These are phyloP conservation scores for Daldinia bambusicola DNA, from an alignment of 495 filamentous ascomycete genomes.

Conservation along the genomic window DNA sequence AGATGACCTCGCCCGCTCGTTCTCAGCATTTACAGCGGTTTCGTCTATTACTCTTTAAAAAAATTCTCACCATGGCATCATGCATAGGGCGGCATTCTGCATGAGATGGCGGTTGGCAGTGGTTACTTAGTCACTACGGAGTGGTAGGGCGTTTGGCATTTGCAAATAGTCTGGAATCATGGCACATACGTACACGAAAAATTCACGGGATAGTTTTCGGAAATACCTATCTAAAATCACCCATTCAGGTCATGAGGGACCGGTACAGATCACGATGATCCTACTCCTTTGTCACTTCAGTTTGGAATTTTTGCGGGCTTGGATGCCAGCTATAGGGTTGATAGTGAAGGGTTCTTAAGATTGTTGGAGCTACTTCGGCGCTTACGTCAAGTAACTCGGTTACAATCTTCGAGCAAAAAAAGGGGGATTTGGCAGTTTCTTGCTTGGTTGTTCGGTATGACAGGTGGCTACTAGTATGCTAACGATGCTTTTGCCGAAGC, in stretches of 20 bases:
- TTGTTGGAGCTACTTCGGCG: conserved; percentile 4
- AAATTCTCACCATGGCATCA: conserved; percentile 46
- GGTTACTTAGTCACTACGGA: conserved; percentile 40
- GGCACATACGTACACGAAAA: conserved; percentile 48
- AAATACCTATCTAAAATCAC: conserved; percentile 29
- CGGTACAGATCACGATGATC: conserved; percentile 25
- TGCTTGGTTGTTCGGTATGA: conserved; percentile 6
- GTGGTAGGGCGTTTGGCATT: conserved; percentile 47
- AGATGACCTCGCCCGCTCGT: conserved; percentile 22
- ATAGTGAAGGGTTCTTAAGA: conserved; percentile 9
- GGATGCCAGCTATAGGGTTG: conserved; percentile 21
- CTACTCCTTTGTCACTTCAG: conserved; percentile 33
- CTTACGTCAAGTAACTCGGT: conserved; percentile 2
- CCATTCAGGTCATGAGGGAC: conserved; percentile 32
- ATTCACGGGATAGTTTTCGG: conserved; percentile 34
- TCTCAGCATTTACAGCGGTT: conserved; percentile 36
- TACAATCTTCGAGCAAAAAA: conserved; percentile 12
- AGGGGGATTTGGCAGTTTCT: conserved; percentile 19
- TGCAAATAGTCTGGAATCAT: conserved; percentile 49
- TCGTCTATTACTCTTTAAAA: conserved; percentile 38
- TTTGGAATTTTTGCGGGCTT: conserved; percentile 34
- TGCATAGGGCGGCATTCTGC: conserved; percentile 51
- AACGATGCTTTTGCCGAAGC: conserved; percentile 15
- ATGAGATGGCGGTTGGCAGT: conserved; percentile 46
- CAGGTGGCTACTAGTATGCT: conserved; percentile 15